Conservation (phyloP, 2,329 filamentous ascomycete genomes). For the Elsinoe batatas region DNA sequence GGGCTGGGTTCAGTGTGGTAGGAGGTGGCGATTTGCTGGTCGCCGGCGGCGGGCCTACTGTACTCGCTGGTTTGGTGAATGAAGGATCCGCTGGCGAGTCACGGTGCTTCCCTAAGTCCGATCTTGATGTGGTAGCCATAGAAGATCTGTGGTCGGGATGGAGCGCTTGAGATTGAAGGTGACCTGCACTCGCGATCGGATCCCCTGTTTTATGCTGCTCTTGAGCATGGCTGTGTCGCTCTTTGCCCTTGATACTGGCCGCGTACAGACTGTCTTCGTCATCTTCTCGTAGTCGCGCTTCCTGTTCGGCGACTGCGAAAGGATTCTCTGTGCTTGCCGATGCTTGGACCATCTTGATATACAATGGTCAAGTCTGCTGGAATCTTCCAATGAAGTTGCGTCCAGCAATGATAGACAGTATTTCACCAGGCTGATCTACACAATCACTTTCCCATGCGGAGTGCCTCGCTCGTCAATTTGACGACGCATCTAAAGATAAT, state of each 20-base stretch:
- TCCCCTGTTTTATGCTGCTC: not conserved
- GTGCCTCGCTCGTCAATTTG: too few species aligned
- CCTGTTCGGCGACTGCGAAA: not conserved
- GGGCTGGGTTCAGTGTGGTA: not conserved
- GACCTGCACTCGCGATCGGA: not conserved
- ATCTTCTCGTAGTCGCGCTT: not conserved
- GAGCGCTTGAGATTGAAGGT: not conserved
- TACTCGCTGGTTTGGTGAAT: not conserved
- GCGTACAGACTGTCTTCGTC: constrained; percentile 3
- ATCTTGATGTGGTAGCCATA: too few species aligned
- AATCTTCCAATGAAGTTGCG: too few species aligned
- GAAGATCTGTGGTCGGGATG: too few species aligned
- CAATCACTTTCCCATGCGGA: too few species aligned
- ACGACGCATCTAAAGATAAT: too few species aligned
- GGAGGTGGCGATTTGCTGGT: not conserved
- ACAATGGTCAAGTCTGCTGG: too few species aligned
- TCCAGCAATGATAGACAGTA: too few species aligned
- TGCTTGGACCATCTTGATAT: not conserved
- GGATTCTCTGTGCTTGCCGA: not conserved
- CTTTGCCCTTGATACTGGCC: not conserved
- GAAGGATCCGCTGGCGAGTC: too few species aligned
- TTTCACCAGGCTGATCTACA: too few species aligned
- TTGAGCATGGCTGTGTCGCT: not conserved
- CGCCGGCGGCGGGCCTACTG: not conserved
- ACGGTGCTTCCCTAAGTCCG: too few species aligned